Percentiles rank a stretch among this genome's conserved stretches.
These are phyloP conservation scores for Antitrichia curtipendula DNA, from an alignment of 225 moss, liverwort and hornwort genomes.

Conservation along the genomic window DNA sequence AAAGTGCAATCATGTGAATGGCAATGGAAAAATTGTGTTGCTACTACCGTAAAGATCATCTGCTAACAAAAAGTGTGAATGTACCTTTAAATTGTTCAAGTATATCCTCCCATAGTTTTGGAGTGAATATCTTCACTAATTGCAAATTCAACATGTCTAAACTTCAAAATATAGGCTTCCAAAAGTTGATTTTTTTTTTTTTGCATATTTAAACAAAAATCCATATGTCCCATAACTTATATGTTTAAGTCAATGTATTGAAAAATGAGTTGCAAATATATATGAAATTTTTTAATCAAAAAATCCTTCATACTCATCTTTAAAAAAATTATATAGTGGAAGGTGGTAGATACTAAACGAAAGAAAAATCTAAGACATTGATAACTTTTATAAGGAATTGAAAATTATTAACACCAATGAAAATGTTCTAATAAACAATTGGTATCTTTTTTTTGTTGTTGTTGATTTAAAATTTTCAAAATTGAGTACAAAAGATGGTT, in stretches of 20 bases:
- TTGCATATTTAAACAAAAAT: not conserved
- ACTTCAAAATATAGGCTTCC: not conserved
- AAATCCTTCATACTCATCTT: not conserved
- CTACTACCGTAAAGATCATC: too few relatives aligned
- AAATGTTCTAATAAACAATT: not conserved
- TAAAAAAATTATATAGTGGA: not conserved
- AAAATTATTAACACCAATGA: not conserved
- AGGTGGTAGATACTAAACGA: not conserved
- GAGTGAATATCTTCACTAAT: fast-evolving
- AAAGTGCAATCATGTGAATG: too few relatives aligned
- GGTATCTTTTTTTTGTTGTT: fast-evolving
- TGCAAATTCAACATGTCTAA: not conserved
- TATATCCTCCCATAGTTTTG: not conserved
- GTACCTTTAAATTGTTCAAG: not conserved
- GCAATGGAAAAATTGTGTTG: too few relatives aligned
- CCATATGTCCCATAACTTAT: fast-evolving
- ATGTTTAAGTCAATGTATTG: not conserved
- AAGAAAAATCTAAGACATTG: not conserved
- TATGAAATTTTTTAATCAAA: not conserved
- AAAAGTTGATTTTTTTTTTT: not conserved
- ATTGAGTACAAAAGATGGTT: not conserved
- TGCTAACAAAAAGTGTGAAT: too few relatives aligned
- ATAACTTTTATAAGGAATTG: not conserved
- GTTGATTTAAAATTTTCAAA: not conserved
- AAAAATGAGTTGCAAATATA: not conserved